Evolutionary conservation across 805 yeast genomes (phyloP).

Genomic region (Brettanomyces sp.): DNA sequence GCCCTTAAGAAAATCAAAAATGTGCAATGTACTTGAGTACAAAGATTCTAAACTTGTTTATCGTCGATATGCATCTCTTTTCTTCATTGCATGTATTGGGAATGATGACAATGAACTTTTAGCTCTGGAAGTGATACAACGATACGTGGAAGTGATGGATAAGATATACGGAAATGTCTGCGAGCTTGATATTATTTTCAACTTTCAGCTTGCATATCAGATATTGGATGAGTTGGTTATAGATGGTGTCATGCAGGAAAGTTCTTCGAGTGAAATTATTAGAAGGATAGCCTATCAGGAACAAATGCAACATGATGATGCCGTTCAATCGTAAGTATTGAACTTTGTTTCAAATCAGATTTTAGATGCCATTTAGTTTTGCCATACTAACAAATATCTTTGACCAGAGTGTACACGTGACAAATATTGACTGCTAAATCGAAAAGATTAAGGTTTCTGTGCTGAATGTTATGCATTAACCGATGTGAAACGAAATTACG

Average conservation of each 20-base stretch:
- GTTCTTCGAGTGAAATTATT: constrained; percentile 71
- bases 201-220: constrained; percentile 88
- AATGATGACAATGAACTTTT: constrained; percentile 78
- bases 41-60: constrained; percentile 80
- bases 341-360: too few species aligned
- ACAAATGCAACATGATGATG: constrained; percentile 47
- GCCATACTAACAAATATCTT: too few species aligned
- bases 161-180: constrained; percentile 91
- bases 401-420: too few species aligned
- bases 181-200: constrained; percentile 93
- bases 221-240: constrained; percentile 82
- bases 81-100: constrained; percentile 81
- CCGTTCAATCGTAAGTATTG: constrained; percentile 13
- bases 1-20: constrained; percentile 76
- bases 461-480: too few species aligned
- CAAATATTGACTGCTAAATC: too few species aligned
- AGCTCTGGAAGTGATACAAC: constrained; percentile 78
- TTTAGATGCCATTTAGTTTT: too few species aligned
- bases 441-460: too few species aligned
- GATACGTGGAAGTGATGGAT: constrained; percentile 96
- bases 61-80: constrained; percentile 86
- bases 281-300: constrained; percentile 77
- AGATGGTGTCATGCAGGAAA: constrained; percentile 83
- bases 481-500: too few species aligned
- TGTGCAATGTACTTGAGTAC: constrained; percentile 91